These are phyloP conservation scores for Sicyos baderoa DNA, from an alignment of 306 rosid species.

Conservation along the genomic window DNA sequence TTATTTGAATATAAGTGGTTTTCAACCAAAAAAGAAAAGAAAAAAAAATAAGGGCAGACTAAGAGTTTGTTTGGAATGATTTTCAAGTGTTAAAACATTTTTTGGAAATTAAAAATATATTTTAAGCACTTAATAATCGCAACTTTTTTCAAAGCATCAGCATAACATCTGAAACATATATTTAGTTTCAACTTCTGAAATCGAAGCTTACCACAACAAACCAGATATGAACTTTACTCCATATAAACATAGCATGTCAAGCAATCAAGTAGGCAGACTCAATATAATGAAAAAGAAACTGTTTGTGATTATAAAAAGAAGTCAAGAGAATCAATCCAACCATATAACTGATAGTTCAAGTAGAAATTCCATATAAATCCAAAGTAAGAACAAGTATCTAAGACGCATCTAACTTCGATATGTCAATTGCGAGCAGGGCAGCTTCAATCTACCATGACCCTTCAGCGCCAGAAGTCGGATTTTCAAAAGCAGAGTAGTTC, in stretches of 20 bases:
- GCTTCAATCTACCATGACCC: slow-evolving; percentile 70
- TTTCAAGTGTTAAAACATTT: no score
- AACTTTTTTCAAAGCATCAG: neutral
- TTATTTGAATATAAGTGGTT: no score
- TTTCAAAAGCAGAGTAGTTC: slow-evolving; percentile 68
- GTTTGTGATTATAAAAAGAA: neutral
- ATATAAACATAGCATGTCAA: neutral
- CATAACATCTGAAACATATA: neutral
- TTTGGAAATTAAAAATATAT: no score
- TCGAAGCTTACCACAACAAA: neutral
- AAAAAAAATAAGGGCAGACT: no score
- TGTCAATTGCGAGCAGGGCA: neutral
- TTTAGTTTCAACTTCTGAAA: neutral
- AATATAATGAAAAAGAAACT: neutral
- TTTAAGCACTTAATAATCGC: neutral
- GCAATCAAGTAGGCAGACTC: neutral
- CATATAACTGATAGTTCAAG: slow-evolving; percentile 5
- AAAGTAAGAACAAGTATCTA: neutral
- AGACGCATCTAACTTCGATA: neutral
- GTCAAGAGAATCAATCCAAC: neutral
- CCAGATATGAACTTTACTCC: neutral
- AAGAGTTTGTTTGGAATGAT: no score
- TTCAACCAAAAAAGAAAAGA: no score
- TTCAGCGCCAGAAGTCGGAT: slow-evolving; percentile 74
- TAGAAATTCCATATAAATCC: slow-evolving; percentile 14